Conservation (phyloP, 164 flowering plant species). For the Annona cherimola region DNA sequence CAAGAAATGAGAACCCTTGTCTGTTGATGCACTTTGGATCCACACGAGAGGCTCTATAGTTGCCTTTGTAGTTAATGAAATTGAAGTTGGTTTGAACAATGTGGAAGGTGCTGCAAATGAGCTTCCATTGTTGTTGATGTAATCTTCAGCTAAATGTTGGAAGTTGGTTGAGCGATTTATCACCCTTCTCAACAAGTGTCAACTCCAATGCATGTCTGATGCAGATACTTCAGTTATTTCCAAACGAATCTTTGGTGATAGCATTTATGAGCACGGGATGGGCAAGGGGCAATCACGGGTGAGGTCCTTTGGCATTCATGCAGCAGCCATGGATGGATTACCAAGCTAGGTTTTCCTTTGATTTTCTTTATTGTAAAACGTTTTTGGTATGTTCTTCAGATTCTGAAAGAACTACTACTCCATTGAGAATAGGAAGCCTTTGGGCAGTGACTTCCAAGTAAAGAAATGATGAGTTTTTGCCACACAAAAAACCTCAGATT, state of each 20-base stretch:
- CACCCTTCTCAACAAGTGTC: neutral
- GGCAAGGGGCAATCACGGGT: neutral
- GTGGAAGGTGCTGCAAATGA: neutral
- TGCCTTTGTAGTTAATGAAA: neutral
- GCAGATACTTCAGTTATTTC: neutral
- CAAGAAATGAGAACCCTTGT: conserved; percentile 44
- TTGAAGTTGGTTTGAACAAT: neutral
- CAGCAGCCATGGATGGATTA: neutral
- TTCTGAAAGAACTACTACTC: neutral
- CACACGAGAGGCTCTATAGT: conserved; percentile 35
- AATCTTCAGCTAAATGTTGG: neutral
- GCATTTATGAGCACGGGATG: neutral
- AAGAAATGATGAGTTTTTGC: too few relatives aligned
- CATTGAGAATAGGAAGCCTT: neutral
- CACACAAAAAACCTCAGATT: conserved; percentile 86
- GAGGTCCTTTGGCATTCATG: neutral
- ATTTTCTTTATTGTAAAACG: neutral
- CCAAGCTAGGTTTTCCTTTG: neutral
- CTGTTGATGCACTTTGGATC: conserved; percentile 69
- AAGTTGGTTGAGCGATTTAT: neutral
- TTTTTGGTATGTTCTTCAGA: neutral
- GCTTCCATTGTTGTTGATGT: neutral
- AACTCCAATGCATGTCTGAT: neutral
- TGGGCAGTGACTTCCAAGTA: neutral
- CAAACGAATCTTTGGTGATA: neutral